These are phyloP conservation scores for Botrytis pseudocinerea DNA, from an alignment of 2,329 filamentous ascomycete species.

Conservation along the genomic window DNA sequence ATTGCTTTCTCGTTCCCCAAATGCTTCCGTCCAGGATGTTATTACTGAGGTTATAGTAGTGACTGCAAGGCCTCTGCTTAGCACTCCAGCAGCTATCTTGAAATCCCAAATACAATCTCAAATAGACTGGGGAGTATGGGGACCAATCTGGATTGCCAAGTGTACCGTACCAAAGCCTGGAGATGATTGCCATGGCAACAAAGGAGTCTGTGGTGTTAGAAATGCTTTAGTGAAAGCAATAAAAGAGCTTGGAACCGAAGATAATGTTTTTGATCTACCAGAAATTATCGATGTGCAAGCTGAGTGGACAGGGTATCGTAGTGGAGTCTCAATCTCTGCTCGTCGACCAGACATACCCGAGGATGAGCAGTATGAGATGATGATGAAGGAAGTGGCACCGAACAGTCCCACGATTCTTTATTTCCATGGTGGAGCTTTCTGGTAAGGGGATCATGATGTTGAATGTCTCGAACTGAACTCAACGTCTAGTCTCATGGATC, in stretches of 20 bases:
- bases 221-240: constrained; percentile 60
- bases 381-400: constrained; percentile 67
- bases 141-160: constrained; percentile 78
- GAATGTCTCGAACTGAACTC: not conserved
- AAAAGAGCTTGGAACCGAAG: constrained; percentile 48
- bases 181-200: constrained; percentile 42
- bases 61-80: constrained; percentile 67
- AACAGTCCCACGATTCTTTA: constrained; percentile 65
- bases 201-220: constrained; percentile 47
- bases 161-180: constrained; percentile 62
- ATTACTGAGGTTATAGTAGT: constrained; percentile 71
- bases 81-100: constrained; percentile 48
- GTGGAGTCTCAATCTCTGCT: constrained; percentile 51
- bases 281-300: constrained; percentile 60
- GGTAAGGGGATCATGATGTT: constrained; percentile 1
- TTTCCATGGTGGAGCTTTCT: constrained; percentile 71
- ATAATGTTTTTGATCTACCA: constrained; percentile 48
- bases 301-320: constrained; percentile 75
- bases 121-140: constrained; percentile 69
- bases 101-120: constrained; percentile 63
- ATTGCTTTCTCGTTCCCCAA: constrained; percentile 66
- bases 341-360: constrained; percentile 59
- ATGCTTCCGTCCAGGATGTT: constrained; percentile 75
- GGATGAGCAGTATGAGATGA: constrained; percentile 60
- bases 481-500: constrained; percentile 66